phyloP scores from a whole-genome alignment of 2,329 filamentous ascomycete species.

The Akanthomyces lecanii region DNA sequence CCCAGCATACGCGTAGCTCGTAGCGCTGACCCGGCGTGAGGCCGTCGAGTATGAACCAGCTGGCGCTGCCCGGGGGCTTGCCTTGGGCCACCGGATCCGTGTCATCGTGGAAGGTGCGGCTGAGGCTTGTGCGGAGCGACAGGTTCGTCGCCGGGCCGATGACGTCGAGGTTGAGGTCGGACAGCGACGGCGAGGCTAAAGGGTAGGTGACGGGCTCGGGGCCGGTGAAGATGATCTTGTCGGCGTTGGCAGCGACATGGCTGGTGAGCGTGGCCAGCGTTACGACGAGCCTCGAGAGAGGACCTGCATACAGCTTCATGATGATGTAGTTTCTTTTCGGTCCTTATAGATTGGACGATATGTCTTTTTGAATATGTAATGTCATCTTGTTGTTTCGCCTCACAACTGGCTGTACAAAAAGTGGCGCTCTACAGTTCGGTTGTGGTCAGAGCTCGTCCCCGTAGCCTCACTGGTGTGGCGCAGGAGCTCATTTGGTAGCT shows the following conservation, averaged over 20 bases:
- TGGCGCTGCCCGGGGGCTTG: conserved; percentile 52
- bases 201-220: conserved; percentile 57
- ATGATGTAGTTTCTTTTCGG: background rate
- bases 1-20: conserved; percentile 90
- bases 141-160: conserved; percentile 53
- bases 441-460: background rate
- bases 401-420: background rate
- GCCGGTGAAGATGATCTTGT: conserved; percentile 84
- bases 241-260: conserved; percentile 63
- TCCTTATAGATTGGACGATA: background rate
- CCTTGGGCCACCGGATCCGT: conserved; percentile 22
- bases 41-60: conserved; percentile 74
- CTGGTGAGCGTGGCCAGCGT: conserved; percentile 19
- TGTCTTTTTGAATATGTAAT: background rate
- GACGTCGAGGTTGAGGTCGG: conserved; percentile 59
- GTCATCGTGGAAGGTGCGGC: conserved; percentile 62
- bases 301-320: background rate
- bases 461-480: background rate
- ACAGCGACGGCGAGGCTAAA: conserved; percentile 29
- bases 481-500: background rate
- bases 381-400: background rate
- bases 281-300: background rate
- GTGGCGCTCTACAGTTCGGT: background rate
- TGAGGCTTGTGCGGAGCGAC: conserved; percentile 59
- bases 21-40: conserved; percentile 73